phyloP scores from a whole-genome alignment of 192 early-diverging fungal species.

The Dispira simplex region DNA sequence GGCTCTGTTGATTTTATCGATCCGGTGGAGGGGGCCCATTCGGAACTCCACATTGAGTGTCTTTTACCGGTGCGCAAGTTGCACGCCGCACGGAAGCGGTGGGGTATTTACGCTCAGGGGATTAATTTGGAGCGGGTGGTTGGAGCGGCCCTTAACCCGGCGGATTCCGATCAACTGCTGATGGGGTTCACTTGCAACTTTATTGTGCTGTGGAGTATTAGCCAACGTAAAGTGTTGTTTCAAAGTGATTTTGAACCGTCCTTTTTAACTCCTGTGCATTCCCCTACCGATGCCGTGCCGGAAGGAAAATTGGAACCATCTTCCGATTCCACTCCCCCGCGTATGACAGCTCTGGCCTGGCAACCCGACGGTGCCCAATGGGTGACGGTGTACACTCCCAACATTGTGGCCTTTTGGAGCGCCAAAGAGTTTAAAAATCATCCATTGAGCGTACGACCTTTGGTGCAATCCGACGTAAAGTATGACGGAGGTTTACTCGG shows the following conservation, averaged over 20 bases:
- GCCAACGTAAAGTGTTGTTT: neutral
- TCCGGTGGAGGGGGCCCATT: neutral
- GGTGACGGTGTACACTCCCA: neutral
- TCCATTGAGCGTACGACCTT: too few species aligned
- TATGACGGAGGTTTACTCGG: too few species aligned
- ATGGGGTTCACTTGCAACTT: neutral
- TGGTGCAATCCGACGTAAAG: too few species aligned
- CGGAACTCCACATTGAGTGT: neutral
- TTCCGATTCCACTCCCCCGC: neutral
- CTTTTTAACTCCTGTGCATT: neutral
- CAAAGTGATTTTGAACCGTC: neutral
- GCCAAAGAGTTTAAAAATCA: neutral
- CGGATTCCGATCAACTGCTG: neutral
- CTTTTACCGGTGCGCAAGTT: neutral
- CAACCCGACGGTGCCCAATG: neutral
- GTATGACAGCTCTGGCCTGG: neutral
- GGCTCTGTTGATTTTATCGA: slow-evolving; percentile 1
- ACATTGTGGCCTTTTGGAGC: neutral
- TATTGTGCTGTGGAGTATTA: neutral
- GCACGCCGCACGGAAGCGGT: neutral
- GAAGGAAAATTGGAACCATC: too few species aligned
- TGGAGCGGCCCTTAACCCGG: neutral
- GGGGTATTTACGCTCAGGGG: neutral
- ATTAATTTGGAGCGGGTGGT: neutral
- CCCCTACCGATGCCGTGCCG: too few species aligned